These are phyloP conservation scores for Lasiosphaeria miniovina DNA, from an alignment of 495 filamentous ascomycete genomes.

Conservation along the genomic window DNA sequence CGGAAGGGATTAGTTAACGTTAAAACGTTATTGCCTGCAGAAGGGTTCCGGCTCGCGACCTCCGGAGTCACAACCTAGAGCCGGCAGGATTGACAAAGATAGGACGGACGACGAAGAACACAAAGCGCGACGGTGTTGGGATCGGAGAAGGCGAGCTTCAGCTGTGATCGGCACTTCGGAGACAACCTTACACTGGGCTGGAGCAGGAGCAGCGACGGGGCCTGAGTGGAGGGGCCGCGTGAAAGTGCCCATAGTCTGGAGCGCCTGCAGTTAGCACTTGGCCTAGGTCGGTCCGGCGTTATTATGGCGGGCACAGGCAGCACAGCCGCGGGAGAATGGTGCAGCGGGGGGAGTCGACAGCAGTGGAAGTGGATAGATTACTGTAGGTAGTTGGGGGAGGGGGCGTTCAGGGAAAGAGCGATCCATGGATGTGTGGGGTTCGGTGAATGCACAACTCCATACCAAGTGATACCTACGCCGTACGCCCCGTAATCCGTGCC, in stretches of 20 bases:
- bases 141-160: constrained; percentile 1
- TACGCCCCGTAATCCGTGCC: too few species aligned
- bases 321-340: constrained; percentile 4
- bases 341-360: not conserved
- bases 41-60: too few species aligned
- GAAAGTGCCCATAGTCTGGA: constrained; percentile 2
- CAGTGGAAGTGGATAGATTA: not conserved
- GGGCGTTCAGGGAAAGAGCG: not conserved
- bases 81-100: too few species aligned
- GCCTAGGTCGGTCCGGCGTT: not conserved
- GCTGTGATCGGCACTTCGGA: not conserved
- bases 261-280: not conserved
- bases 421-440: not conserved
- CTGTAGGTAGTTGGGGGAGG: not conserved
- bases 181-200: not conserved
- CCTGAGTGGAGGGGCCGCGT: not conserved
- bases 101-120: not conserved
- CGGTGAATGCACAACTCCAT: not conserved
- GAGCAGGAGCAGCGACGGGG: not conserved
- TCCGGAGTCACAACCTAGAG: too few species aligned
- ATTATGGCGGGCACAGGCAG: not conserved
- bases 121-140: not conserved
- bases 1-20: too few species aligned
- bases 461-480: too few species aligned
- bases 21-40: too few species aligned